Evolutionary conservation across 176 grass and related monocot genomes (phyloP).

Genomic region (Avena insularis): DNA sequence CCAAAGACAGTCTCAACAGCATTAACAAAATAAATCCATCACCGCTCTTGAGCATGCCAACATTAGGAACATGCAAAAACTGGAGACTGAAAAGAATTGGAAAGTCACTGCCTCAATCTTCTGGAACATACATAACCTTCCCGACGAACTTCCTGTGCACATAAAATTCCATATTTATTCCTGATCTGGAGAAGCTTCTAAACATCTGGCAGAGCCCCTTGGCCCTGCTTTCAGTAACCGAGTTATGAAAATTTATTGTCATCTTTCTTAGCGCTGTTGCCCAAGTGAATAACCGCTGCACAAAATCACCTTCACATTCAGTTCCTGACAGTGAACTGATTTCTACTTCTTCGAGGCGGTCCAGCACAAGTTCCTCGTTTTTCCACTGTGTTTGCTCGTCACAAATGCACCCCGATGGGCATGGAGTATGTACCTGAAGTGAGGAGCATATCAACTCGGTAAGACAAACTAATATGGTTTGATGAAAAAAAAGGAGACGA

Average conservation of each 20-base stretch:
- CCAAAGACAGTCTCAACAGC: background rate
- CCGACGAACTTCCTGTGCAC: background rate
- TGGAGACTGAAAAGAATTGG: background rate
- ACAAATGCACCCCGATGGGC: slow-evolving; percentile 17
- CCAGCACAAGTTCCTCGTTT: slow-evolving; percentile 23
- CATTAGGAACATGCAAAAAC: background rate
- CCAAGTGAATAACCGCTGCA: slow-evolving; percentile 37
- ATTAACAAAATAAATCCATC: background rate
- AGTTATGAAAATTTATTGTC: slow-evolving; percentile 12
- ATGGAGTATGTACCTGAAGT: slow-evolving; percentile 8
- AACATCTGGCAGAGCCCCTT: slow-evolving; percentile 23
- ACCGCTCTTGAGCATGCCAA: background rate
- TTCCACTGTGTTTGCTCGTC: slow-evolving; percentile 18
- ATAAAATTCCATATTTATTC: slow-evolving; percentile 6
- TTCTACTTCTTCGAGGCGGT: slow-evolving; percentile 24
- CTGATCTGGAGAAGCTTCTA: background rate
- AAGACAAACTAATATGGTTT: background rate
- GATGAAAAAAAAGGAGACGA: background rate
- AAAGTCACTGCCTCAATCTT: background rate
- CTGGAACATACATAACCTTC: background rate
- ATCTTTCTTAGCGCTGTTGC: slow-evolving; percentile 7
- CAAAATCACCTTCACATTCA: slow-evolving; percentile 18
- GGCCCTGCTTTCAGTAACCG: slow-evolving; percentile 23
- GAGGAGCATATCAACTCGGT: background rate
- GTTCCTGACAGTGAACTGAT: slow-evolving; percentile 2